Conservation (phyloP, 106 monocot species). For the Triglochin maritima region DNA sequence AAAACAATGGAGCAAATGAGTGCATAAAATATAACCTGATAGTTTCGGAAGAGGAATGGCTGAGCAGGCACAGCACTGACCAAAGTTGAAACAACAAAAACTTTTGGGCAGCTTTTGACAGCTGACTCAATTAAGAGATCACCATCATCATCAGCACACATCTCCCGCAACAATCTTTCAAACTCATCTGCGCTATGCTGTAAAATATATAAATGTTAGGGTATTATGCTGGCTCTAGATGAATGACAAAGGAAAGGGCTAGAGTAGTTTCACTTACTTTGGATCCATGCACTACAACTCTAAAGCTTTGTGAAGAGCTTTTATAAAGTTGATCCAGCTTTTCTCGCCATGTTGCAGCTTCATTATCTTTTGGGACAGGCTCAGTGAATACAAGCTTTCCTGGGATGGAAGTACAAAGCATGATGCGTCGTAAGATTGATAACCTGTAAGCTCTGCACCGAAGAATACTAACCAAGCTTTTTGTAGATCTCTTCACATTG, state of each 20-base stretch:
- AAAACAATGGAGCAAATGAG: too few species aligned
- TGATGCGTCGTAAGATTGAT: neutral
- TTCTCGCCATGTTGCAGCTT: constrained; percentile 93
- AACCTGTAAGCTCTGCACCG: neutral
- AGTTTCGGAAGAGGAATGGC: constrained; percentile 96
- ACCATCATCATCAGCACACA: constrained; percentile 98
- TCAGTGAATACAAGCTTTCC: constrained; percentile 97
- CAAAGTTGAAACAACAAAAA: constrained; percentile 92
- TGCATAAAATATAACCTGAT: constrained; percentile 52
- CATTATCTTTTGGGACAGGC: constrained; percentile 79
- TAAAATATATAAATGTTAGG: constrained; percentile 26
- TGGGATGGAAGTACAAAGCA: constrained; percentile 13
- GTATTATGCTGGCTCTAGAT: neutral
- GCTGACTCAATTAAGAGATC: constrained; percentile 94
- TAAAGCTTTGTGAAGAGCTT: constrained; percentile 97
- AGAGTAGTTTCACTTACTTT: constrained; percentile 40
- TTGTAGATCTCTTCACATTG: constrained; percentile 98
- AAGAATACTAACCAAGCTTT: constrained; percentile 48
- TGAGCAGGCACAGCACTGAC: constrained; percentile 90
- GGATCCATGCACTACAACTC: constrained; percentile 98
- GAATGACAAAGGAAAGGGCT: neutral
- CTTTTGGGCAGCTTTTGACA: constrained; percentile 84
- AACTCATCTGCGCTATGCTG: constrained; percentile 99
- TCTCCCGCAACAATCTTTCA: constrained; percentile 85
- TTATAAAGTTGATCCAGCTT: constrained; percentile 95